These are phyloP conservation scores for Lachnellula hyalina DNA, from an alignment of 2,329 filamentous ascomycete genomes.

Conservation along the genomic window DNA sequence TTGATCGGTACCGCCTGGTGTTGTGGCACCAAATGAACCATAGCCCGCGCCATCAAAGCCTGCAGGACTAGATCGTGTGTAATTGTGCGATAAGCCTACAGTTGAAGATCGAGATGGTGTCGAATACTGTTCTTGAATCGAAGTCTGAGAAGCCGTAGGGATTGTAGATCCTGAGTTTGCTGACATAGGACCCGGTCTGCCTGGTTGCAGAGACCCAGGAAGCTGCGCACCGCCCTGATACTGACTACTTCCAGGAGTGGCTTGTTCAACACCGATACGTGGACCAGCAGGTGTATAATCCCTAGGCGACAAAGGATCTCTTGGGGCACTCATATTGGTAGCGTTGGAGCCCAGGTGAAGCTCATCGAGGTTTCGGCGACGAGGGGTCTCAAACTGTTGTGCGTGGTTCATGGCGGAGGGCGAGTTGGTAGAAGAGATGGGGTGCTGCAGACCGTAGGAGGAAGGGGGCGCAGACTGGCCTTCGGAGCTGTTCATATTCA, in stretches of 20 bases:
- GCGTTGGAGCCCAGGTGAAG: slow-evolving; percentile 45
- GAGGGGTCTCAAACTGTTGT: slow-evolving; percentile 45
- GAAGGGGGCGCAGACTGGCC: slow-evolving; percentile 31
- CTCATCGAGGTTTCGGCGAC: slow-evolving; percentile 50
- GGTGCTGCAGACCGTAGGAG: slow-evolving; percentile 17
- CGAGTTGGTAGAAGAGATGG: slow-evolving; percentile 19
- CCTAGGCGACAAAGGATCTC: slow-evolving; percentile 33
- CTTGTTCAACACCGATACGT: slow-evolving; percentile 56
- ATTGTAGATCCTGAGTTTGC: slow-evolving; percentile 54
- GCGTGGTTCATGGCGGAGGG: slow-evolving; percentile 36
- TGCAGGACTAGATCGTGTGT: slow-evolving; percentile 79
- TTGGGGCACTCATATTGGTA: slow-evolving; percentile 27
- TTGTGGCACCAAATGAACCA: slow-evolving; percentile 56
- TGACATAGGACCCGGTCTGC: slow-evolving; percentile 47
- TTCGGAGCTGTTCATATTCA: slow-evolving; percentile 16
- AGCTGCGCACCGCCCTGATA: slow-evolving; percentile 42
- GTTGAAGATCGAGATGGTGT: slow-evolving; percentile 62
- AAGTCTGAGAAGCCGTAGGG: slow-evolving; percentile 49
- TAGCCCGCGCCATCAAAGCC: slow-evolving; percentile 51
- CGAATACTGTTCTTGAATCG: slow-evolving; percentile 51
- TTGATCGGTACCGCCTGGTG: slow-evolving; percentile 56
- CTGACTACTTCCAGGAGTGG: slow-evolving; percentile 42
- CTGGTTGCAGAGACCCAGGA: slow-evolving; percentile 57
- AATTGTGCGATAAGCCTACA: slow-evolving; percentile 63
- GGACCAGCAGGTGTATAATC: slow-evolving; percentile 43